phyloP scores from a whole-genome alignment of 305 asterid genomes.

The Nicotiana rustica region DNA sequence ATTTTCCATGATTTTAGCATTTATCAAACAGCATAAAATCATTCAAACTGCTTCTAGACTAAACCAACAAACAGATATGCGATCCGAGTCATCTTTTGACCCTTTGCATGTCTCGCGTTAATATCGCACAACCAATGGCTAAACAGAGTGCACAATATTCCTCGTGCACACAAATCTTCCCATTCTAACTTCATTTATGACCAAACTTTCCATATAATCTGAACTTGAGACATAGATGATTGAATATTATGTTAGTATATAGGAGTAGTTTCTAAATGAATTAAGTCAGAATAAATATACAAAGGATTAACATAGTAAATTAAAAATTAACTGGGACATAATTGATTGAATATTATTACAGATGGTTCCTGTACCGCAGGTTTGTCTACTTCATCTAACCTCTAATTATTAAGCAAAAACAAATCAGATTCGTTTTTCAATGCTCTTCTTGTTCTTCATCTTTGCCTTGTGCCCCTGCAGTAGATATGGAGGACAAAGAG shows the following conservation, averaged over 20 bases:
- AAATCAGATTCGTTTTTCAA: no score
- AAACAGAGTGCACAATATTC: neutral
- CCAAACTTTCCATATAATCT: no score
- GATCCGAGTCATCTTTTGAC: neutral
- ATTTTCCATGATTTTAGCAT: no score
- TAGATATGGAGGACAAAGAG: neutral
- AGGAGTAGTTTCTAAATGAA: neutral
- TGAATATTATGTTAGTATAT: no score
- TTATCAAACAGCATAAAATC: no score
- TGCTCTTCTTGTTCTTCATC: no score
- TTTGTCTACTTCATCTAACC: neutral
- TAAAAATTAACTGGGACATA: neutral
- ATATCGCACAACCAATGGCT: constrained; percentile 5
- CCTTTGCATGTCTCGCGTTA: constrained; percentile 16
- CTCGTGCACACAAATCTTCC: no score
- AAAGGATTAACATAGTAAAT: neutral
- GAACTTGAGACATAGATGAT: neutral
- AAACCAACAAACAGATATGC: no score
- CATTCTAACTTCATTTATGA: no score
- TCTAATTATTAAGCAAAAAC: constrained; percentile 3
- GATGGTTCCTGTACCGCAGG: neutral
- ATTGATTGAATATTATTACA: neutral
- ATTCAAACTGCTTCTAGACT: no score
- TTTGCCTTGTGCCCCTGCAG: neutral
- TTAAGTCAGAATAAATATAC: neutral